Evolutionary conservation across 2,329 filamentous ascomycete species (phyloP), one percentile per base, ranked within the genome.

Genomic region (Penicillium sp.): DNA sequence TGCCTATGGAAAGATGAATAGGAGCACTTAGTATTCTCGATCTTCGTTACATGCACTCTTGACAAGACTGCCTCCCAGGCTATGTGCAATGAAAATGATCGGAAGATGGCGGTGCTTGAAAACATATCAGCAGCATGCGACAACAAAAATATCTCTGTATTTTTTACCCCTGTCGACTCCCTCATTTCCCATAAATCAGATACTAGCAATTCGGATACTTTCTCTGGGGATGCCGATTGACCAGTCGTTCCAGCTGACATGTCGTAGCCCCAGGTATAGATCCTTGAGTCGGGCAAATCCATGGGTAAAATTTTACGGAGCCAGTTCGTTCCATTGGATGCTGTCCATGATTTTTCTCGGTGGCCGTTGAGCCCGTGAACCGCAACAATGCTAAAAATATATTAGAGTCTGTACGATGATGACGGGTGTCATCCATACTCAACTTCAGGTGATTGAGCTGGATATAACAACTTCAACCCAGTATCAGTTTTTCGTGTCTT

Each of bases 41-140:
- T 27, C 25, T 5, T 4, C 6, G 6, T 9, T 18, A 34, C 45
- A 43, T 47, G 55, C 55, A 39, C 56, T 52, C 37, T 60, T 50
- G 11, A 54, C 54, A 7, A 61, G 43, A 6, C 52, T 44, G 1
- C 59, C 56, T 2, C 57, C 59, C 6, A 59, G 38, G 29, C 56
- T 59, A 35, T 61, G 56, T 7, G 41, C 42, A 13, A 62, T 45
- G 28, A 61, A 62, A 2, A 61, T 50, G 15, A 62, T 50, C 1
- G 56, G 55, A n/a, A 47, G 50, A 13, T 41, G 30, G 10, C 37
- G 39, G 47, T 53, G 48, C 41, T 43, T 35, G 12, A 4, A 28
- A 10, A 35, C 6, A 15, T 22, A 10, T 30, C 12, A 34, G 22
- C 16, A 28, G 26, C 4, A 27, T 23, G 25, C 12, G 4, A 3